These are phyloP conservation scores for Stropharia rugosoannulata DNA, from an alignment of 768 basidiomycete species.

Conservation along the genomic window DNA sequence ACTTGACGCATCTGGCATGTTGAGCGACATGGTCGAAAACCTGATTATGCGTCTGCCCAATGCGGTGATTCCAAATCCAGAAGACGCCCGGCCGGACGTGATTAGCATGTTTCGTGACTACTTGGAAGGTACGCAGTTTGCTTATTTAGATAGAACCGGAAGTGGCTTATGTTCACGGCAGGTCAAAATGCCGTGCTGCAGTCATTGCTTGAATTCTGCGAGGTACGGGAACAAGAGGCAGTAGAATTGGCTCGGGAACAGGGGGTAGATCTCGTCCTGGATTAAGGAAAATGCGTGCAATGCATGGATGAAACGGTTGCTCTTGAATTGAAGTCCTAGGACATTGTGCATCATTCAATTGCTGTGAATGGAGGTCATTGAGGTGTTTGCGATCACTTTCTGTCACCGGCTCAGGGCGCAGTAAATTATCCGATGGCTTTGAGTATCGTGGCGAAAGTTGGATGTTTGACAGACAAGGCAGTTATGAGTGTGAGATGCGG, in stretches of 20 bases:
- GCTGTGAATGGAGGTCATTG: too few species aligned
- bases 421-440: too few species aligned
- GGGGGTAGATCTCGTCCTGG: conserved; percentile 56
- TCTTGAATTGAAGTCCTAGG: too few species aligned
- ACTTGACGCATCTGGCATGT: conserved; percentile 62
- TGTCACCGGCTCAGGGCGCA: too few species aligned
- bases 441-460: too few species aligned
- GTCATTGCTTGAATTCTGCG: conserved; percentile 50
- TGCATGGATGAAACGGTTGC: too few species aligned
- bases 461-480: too few species aligned
- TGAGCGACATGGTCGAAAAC: conserved; percentile 66
- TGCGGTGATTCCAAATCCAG: conserved; percentile 18
- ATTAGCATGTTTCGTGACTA: conserved; percentile 67
- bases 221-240: conserved; percentile 45
- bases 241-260: conserved; percentile 46
- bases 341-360: too few species aligned
- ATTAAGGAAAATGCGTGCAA: conserved; percentile 24
- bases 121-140: conserved; percentile 48
- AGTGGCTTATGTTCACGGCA: conserved; percentile 18
- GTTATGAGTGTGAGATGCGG: too few species aligned
- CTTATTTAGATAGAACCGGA: neutral
- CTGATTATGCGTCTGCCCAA: conserved; percentile 51
- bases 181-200: conserved; percentile 61
- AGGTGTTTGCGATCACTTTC: too few species aligned
- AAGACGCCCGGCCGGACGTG: conserved; percentile 53